A percentile compares a stretch with the other conserved stretches of the same genome.
Conservation (phyloP, 2,329 filamentous ascomycete species). For the Tothia fuscella region DNA sequence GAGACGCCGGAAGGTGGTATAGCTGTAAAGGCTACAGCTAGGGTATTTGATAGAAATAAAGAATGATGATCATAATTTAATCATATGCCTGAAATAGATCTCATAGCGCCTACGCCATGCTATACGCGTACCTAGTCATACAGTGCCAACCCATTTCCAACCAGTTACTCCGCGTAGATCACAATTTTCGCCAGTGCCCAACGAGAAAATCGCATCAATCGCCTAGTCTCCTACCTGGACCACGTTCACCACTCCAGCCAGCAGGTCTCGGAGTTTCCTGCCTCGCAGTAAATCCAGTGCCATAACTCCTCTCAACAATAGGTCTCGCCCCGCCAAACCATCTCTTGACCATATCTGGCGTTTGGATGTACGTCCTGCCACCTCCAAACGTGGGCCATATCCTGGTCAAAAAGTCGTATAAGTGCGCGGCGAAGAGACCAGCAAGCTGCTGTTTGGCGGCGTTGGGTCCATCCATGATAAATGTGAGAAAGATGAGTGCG, state of each 20-base stretch:
- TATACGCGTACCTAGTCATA: no score
- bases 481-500: slow-evolving; percentile 62
- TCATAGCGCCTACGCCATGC: no score
- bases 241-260: slow-evolving; percentile 7
- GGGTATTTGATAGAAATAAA: no score
- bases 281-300: slow-evolving; percentile 1
- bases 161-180: no score
- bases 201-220: no score
- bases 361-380: slow-evolving; percentile 63
- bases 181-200: no score
- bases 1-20: slow-evolving; percentile 29
- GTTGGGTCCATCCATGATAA: slow-evolving; percentile 52
- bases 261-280: not conserved
- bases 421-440: slow-evolving; percentile 76
- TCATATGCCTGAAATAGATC: no score
- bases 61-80: no score
- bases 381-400: slow-evolving; percentile 84
- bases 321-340: slow-evolving; percentile 39
- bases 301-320: slow-evolving; percentile 6
- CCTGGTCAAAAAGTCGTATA: slow-evolving; percentile 80
- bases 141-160: no score
- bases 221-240: slow-evolving; percentile 9
- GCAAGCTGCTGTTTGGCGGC: slow-evolving; percentile 53
- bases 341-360: slow-evolving; percentile 58
- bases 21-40: slow-evolving; percentile 31